These are phyloP conservation scores for Sporothrix mexicana DNA, from an alignment of 2,329 filamentous ascomycete genomes.

Conservation along the genomic window DNA sequence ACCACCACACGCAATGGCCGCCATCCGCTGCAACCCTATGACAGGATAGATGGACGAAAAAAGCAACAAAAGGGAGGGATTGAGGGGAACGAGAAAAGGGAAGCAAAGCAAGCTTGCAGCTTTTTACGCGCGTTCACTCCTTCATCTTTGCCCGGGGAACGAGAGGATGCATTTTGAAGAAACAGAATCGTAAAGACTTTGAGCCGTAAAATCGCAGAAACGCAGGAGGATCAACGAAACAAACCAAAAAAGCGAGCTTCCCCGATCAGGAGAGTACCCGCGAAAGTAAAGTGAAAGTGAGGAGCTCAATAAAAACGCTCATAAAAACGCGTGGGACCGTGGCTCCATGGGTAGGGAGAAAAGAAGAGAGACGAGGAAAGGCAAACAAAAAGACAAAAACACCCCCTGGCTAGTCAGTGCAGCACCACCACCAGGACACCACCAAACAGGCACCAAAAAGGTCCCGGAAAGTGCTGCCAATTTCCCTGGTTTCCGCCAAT, in stretches of 20 bases:
- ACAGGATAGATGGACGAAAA: neutral
- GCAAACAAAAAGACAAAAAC: neutral
- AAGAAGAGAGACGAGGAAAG: neutral
- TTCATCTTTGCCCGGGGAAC: neutral
- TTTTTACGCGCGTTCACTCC: neutral
- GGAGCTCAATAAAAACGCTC: neutral
- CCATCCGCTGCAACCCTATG: neutral
- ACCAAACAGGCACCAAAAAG: neutral
- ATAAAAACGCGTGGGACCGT: neutral
- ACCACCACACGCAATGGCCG: constrained; percentile 10
- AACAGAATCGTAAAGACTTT: no score
- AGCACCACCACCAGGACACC: neutral
- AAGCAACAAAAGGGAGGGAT: neutral
- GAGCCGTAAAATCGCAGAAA: neutral
- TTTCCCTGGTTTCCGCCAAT: neutral
- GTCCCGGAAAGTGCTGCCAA: neutral
- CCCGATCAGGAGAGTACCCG: neutral
- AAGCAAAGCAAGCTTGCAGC: neutral
- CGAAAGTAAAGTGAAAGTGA: neutral
- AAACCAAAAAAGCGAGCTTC: neutral
- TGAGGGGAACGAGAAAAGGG: neutral
- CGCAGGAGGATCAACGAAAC: neutral
- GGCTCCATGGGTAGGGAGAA: neutral
- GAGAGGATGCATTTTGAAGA: neutral
- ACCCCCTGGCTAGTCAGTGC: constrained; percentile 16